These are phyloP conservation scores for Carpinus fangiana DNA, from an alignment of 306 rosid genomes.

Conservation along the genomic window DNA sequence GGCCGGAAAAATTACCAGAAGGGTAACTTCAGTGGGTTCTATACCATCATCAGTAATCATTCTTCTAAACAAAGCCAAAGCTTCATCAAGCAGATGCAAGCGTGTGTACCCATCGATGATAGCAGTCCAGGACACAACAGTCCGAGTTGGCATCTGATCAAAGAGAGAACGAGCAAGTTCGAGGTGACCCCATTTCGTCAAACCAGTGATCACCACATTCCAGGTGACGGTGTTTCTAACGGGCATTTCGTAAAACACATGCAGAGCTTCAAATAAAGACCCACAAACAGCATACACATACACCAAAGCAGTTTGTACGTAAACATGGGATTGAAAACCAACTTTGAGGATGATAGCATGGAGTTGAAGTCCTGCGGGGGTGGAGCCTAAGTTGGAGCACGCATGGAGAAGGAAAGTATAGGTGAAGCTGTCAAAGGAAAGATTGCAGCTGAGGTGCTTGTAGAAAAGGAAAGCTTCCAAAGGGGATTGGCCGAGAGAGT, in stretches of 20 bases:
- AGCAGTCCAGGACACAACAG: slow-evolving; percentile 72
- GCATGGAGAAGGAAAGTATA: slow-evolving; percentile 56
- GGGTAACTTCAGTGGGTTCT: slow-evolving; percentile 59
- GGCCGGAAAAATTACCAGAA: slow-evolving; percentile 59
- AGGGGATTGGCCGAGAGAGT: slow-evolving; percentile 39
- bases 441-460: neutral
- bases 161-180: slow-evolving; percentile 49
- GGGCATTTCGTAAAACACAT: slow-evolving; percentile 61
- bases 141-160: slow-evolving; percentile 51
- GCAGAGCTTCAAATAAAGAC: slow-evolving; percentile 38
- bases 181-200: slow-evolving; percentile 60
- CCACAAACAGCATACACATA: slow-evolving; percentile 48
- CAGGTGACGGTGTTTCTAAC: slow-evolving; percentile 54
- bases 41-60: slow-evolving; percentile 53
- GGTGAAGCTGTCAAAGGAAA: slow-evolving; percentile 53
- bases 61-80: slow-evolving; percentile 46
- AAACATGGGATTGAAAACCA: slow-evolving; percentile 63
- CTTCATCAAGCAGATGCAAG: slow-evolving; percentile 44
- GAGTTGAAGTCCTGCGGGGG: slow-evolving; percentile 46
- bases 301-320: slow-evolving; percentile 61
- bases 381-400: slow-evolving; percentile 34
- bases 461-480: slow-evolving; percentile 47
- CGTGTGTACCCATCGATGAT: slow-evolving; percentile 63
- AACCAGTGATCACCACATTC: slow-evolving; percentile 66
- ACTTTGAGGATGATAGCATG: slow-evolving; percentile 55